These are phyloP conservation scores for Aureobasidium sp. DNA, from an alignment of 2,329 filamentous ascomycete species.

Conservation along the genomic window DNA sequence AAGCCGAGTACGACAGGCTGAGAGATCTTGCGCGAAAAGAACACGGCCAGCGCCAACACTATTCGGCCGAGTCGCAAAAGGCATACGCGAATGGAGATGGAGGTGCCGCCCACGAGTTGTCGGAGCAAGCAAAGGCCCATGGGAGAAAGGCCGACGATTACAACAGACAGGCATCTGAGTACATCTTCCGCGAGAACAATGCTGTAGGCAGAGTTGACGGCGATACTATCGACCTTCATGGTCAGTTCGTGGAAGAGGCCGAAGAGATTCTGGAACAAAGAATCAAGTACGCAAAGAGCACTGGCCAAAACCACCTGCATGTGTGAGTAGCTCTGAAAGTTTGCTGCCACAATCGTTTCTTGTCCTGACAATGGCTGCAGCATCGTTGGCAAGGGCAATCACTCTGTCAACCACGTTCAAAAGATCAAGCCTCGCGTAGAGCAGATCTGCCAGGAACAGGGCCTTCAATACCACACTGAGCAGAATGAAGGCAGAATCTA, in stretches of 20 bases:
- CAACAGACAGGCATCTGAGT: slow-evolving; percentile 86
- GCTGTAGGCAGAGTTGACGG: slow-evolving; percentile 62
- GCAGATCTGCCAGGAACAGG: slow-evolving; percentile 73
- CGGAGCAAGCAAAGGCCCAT: slow-evolving; percentile 77
- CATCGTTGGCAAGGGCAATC: slow-evolving; percentile 93
- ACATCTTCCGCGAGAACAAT: slow-evolving; percentile 95
- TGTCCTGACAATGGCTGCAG: slow-evolving; percentile 27
- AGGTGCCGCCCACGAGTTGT: slow-evolving; percentile 72
- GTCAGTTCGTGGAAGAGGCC: slow-evolving; percentile 89
- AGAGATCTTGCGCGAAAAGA: slow-evolving; percentile 76
- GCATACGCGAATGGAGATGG: slow-evolving; percentile 82
- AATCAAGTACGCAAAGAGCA: slow-evolving; percentile 67
- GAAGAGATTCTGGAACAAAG: slow-evolving; percentile 82
- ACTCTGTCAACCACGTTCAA: slow-evolving; percentile 72
- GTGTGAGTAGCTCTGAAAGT: slow-evolving; percentile 47
- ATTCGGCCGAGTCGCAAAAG: slow-evolving; percentile 56
- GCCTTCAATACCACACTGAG: slow-evolving; percentile 77
- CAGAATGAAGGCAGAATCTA: slow-evolving; percentile 85
- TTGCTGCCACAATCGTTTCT: background rate
- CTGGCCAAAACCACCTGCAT: slow-evolving; percentile 76
- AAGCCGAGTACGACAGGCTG: slow-evolving; percentile 87
- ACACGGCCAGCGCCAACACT: slow-evolving; percentile 68
- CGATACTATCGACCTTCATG: slow-evolving; percentile 91
- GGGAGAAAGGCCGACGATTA: slow-evolving; percentile 78
- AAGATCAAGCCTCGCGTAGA: slow-evolving; percentile 96